Evolutionary conservation across 1,284 basidiomycete genomes (phyloP), one percentile per base, ranked within the genome.

Genomic region (Phellinidium pouzarii): DNA sequence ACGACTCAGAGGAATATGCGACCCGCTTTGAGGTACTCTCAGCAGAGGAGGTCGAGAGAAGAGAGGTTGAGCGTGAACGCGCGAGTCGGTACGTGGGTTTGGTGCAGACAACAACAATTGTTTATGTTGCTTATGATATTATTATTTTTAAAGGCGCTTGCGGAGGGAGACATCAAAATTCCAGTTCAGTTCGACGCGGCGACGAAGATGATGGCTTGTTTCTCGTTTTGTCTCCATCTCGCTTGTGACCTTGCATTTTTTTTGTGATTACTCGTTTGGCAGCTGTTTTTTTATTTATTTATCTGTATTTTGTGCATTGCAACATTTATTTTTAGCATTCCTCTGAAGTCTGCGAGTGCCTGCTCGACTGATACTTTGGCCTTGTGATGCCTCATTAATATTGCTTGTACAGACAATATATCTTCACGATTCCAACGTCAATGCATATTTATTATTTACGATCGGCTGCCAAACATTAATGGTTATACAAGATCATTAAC

Each of bases 41-140:
- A 9, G 81, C 84, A 23, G 95, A 97, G 65, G 96, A 99, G 67
- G 84, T 97, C 55, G 94, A 95, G 66, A 77, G 82, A 66, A 78
- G 86, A 60, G 90, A 92, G 69, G 70, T 87, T 49, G 90, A 92
- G 68, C 77, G 82, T 61, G 90, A 92, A 68, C 72, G 91, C 55
- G 90, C 90, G 2, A 87, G 82, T 56, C 69, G 80, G 74, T 74
- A 66, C 61, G 75, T 72, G 31, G 31, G 63, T 64, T 23, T 36
- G 56, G 42, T 49, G 2, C 42, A 8, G 31, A 34, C 31, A 34
- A 34, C 31, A n/a, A n/a, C n/a, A n/a, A n/a, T 34, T 34, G 31
- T 34, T 14, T 34, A 26, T 58, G 71, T 55, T 26, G 66, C 66
- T 7, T 6, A 48, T 46, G 49, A 40, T 27, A 11, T 41, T 19